Conservation (phyloP, 1,284 basidiomycete species). For the Ceratobasidium sp. region DNA sequence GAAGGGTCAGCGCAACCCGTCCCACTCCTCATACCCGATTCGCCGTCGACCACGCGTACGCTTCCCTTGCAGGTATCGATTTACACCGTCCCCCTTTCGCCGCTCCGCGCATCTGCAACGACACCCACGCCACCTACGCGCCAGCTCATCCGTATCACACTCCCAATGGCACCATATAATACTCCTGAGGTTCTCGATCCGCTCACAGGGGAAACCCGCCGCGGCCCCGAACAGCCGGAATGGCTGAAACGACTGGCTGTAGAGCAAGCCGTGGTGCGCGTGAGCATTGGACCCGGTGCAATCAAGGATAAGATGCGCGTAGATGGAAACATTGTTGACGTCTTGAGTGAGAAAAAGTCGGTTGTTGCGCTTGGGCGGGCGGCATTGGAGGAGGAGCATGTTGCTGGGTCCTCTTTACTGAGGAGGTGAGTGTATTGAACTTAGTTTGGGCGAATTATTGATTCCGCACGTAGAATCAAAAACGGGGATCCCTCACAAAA, state of each 20-base stretch:
- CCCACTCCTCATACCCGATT: conserved; percentile 23
- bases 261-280: conserved; percentile 73
- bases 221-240: conserved; percentile 74
- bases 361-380: conserved; percentile 69
- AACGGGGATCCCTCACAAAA: conserved; percentile 10
- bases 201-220: conserved; percentile 77
- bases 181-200: conserved; percentile 80
- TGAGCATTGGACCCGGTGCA: conserved; percentile 66
- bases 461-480: conserved; percentile 15
- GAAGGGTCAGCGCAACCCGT: conserved; percentile 61
- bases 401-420: conserved; percentile 67
- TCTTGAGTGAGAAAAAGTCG: conserved; percentile 81
- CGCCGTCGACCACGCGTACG: conserved; percentile 51
- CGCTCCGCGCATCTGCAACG: conserved; percentile 61
- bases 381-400: conserved; percentile 76
- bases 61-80: conserved; percentile 52
- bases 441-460: background rate
- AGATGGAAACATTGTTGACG: conserved; percentile 67
- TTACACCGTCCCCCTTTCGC: conserved; percentile 79
- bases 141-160: conserved; percentile 78
- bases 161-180: conserved; percentile 80
- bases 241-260: conserved; percentile 82
- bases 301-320: conserved; percentile 60
- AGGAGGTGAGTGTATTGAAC: conserved; percentile 65
- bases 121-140: conserved; percentile 60